Evolutionary conservation across 78 protist species (phyloP), one percentile per base, ranked within the genome.

Genomic region (Dictyostelium intermedium): DNA sequence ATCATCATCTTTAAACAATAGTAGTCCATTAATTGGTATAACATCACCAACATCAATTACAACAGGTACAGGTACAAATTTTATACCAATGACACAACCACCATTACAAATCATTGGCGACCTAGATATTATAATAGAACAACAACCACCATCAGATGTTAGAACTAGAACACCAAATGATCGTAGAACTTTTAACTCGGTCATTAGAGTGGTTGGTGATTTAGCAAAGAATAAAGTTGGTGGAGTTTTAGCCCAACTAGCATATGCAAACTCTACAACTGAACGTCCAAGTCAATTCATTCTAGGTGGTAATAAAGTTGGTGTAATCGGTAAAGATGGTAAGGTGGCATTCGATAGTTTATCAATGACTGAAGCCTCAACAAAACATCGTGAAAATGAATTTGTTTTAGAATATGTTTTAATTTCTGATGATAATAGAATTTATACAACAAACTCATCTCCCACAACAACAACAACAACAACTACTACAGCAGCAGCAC

Each of bases 321-420:
- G 78, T 34, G 77, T 82, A 5, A 83, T 92, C 32, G 85, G 91
- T 10, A 84, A 79, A 41, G 96, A 92, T 82, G 96, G 96, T 43
- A 82, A 78, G 10, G 96, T 92, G 16, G 91, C 77, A 16, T 92
- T 92, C 32, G 96, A 92, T 76, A 84, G 91, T 25, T 76, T 92
- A 83, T 84, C 96, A 25, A 92, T 92, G 86, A 92, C 92, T 41
- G 96, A 92, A 63, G 91, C 92, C 20, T 92, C 96, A 18, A 92
- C 96, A 8, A 92, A 83, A 39, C 96, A 92, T 37, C 76, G 86
- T 23, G 96, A 92, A 83, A 92, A 85, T 37, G 96, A 92, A 45
- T 92, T 92, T 53, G 77, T 82, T 72, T 27, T 92, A 18, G 86
- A 92, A 32, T 85, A 85, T n/a, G 30, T 82, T 16, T 50, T 92